A percentile compares a stretch with the other conserved stretches of the same genome.
Evolutionary conservation across 208 protist genomes (phyloP).

Genomic region (Strigomonas galati): DNA sequence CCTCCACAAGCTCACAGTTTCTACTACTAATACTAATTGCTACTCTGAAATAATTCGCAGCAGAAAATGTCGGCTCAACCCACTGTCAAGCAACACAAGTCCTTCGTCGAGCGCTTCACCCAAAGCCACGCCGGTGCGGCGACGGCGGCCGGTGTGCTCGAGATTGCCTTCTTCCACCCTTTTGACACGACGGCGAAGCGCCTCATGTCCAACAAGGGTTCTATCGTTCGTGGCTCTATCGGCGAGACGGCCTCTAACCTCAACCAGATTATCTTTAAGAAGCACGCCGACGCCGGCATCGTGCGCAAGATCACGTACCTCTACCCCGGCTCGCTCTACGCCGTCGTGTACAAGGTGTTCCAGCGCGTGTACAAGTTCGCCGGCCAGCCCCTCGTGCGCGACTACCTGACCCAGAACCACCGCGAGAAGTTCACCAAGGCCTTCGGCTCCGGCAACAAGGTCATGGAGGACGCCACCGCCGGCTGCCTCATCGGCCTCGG

Average conservation of each 20-base stretch:
- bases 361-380: conserved; percentile 93
- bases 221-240: conserved; percentile 37
- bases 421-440: conserved; percentile 35
- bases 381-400: conserved; percentile 84
- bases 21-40: not conserved
- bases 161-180: conserved; percentile 87
- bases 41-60: not conserved
- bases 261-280: conserved; percentile 77
- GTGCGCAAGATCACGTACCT: conserved; percentile 75
- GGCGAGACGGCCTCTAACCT: conserved; percentile 49
- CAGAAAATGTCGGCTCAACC: conserved; percentile 19
- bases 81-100: conserved; percentile 22
- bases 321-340: conserved; percentile 88
- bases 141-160: conserved; percentile 67
- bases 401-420: conserved; percentile 48
- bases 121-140: conserved; percentile 61
- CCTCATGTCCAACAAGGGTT: conserved; percentile 74
- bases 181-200: conserved; percentile 91
- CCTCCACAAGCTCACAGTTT: not conserved
- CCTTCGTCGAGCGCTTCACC: conserved; percentile 37
- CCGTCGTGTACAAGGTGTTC: conserved; percentile 88
- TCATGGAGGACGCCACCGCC: conserved; percentile 74
- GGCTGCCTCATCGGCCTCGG: conserved; percentile 85
- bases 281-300: conserved; percentile 52
- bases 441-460: conserved; percentile 54